phyloP scores from a whole-genome alignment of 2,329 filamentous ascomycete species.

The Cladophialophora immunda region DNA sequence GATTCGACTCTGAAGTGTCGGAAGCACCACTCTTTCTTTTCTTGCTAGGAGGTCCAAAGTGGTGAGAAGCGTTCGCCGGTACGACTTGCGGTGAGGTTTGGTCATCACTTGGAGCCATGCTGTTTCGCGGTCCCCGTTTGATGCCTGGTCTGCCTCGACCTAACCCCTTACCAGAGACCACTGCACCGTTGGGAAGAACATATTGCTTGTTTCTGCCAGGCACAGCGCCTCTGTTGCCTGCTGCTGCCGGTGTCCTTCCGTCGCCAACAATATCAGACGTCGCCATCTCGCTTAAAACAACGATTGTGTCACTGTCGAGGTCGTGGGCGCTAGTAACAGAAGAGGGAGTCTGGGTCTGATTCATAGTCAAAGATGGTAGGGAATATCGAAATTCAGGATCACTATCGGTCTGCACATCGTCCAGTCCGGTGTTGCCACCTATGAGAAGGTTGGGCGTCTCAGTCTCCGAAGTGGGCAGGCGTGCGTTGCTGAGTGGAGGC shows the following conservation, averaged over 20 bases:
- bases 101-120: constrained; percentile 11
- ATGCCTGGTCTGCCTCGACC: constrained; percentile 41
- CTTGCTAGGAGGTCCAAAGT: constrained; percentile 14
- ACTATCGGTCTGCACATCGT: constrained; percentile 28
- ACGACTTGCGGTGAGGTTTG: constrained; percentile 12
- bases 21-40: constrained; percentile 33
- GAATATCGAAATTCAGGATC: constrained; percentile 28
- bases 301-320: constrained; percentile 16
- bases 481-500: constrained; percentile 16
- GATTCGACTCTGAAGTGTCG: constrained; percentile 13
- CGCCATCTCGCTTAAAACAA: background rate
- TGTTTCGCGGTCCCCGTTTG: constrained; percentile 40
- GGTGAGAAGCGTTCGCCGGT: constrained; percentile 9
- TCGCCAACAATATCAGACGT: background rate
- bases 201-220: constrained; percentile 35
- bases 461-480: background rate
- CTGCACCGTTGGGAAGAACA: constrained; percentile 35
- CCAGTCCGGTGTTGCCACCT: constrained; percentile 5
- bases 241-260: background rate
- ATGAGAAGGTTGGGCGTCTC: background rate
- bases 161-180: constrained; percentile 42
- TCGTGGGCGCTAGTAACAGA: constrained; percentile 10
- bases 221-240: background rate
- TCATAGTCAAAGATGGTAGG: constrained; percentile 8
- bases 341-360: constrained; percentile 3